Percentiles rank a stretch among this genome's conserved stretches.
Evolutionary conservation across 2,329 filamentous ascomycete genomes (phyloP).

Genomic region (Aureobasidium uvarum): DNA sequence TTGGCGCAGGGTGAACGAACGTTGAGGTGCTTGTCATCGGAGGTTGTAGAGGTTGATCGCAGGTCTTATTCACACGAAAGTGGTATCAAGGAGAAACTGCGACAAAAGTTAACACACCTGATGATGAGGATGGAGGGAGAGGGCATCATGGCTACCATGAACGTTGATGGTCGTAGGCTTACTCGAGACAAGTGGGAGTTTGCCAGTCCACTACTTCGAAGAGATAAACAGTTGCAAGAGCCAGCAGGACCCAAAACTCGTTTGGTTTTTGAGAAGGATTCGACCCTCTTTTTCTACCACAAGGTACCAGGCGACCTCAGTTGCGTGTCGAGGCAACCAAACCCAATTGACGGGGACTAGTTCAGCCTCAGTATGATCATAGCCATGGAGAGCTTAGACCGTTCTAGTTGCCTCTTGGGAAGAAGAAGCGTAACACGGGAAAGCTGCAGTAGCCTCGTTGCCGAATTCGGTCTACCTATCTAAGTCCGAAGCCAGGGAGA

Average conservation of each 20-base stretch:
- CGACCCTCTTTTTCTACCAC: constrained; percentile 23
- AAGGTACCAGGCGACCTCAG: constrained; percentile 23
- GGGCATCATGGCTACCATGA: neutral
- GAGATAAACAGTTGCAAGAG: neutral
- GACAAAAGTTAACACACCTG: neutral
- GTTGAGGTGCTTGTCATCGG: neutral
- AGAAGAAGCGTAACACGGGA: constrained; percentile 22
- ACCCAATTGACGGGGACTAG: constrained; percentile 22
- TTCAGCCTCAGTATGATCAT: constrained; percentile 26
- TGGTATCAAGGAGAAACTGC: neutral
- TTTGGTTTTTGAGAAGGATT: constrained; percentile 23
- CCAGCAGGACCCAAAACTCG: constrained; percentile 8
- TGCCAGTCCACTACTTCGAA: constrained; percentile 6
- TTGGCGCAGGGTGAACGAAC: neutral
- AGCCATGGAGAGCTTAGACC: constrained; percentile 23
- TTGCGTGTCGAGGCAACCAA: constrained; percentile 25
- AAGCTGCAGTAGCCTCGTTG: constrained; percentile 26
- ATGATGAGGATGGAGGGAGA: neutral
- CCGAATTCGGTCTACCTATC: constrained; percentile 25
- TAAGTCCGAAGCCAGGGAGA: constrained; percentile 24
- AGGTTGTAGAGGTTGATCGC: neutral
- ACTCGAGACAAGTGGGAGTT: neutral
- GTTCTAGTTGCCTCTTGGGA: constrained; percentile 15
- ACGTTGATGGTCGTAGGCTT: neutral
- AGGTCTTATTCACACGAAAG: neutral